These are phyloP conservation scores for Fusarium fujikuroi DNA, from an alignment of 2,329 filamentous ascomycete species.

Conservation along the genomic window DNA sequence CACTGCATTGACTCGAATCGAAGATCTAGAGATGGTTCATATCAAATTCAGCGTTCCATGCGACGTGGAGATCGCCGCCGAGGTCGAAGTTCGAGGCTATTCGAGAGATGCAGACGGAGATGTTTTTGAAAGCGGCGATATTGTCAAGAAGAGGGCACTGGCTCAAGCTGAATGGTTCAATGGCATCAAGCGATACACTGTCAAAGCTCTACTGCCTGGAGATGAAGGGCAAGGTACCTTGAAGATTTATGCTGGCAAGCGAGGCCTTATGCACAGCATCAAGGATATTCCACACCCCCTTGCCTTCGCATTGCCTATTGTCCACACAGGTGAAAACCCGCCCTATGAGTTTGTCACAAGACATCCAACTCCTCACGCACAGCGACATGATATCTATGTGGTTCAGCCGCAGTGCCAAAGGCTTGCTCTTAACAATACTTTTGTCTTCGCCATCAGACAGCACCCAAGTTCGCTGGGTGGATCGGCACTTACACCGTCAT, in stretches of 20 bases:
- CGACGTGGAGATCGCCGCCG: slow-evolving; percentile 91
- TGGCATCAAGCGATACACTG: slow-evolving; percentile 88
- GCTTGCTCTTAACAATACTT: slow-evolving; percentile 94
- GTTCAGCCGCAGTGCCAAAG: slow-evolving; percentile 93
- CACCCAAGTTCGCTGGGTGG: slow-evolving; percentile 73
- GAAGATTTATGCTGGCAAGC: slow-evolving; percentile 92
- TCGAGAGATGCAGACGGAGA: slow-evolving; percentile 89
- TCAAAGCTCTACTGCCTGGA: slow-evolving; percentile 91
- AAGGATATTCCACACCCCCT: slow-evolving; percentile 95
- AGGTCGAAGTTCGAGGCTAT: slow-evolving; percentile 87
- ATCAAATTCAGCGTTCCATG: slow-evolving; percentile 86
- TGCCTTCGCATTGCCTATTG: slow-evolving; percentile 87
- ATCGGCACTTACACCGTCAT: slow-evolving; percentile 57
- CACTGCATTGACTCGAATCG: slow-evolving; percentile 84
- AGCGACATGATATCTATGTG: slow-evolving; percentile 95
- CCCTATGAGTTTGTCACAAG: slow-evolving; percentile 92
- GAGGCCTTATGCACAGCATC: slow-evolving; percentile 96
- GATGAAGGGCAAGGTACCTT: slow-evolving; percentile 90
- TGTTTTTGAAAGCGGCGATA: slow-evolving; percentile 90
- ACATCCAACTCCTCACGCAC: slow-evolving; percentile 97
- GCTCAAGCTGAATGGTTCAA: slow-evolving; percentile 92
- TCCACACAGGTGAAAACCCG: slow-evolving; percentile 92
- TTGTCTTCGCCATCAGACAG: slow-evolving; percentile 95
- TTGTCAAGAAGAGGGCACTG: slow-evolving; percentile 84
- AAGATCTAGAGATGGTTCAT: slow-evolving; percentile 93